phyloP scores from a whole-genome alignment of 805 yeast species.

The Sugiyamaella smithiae region DNA sequence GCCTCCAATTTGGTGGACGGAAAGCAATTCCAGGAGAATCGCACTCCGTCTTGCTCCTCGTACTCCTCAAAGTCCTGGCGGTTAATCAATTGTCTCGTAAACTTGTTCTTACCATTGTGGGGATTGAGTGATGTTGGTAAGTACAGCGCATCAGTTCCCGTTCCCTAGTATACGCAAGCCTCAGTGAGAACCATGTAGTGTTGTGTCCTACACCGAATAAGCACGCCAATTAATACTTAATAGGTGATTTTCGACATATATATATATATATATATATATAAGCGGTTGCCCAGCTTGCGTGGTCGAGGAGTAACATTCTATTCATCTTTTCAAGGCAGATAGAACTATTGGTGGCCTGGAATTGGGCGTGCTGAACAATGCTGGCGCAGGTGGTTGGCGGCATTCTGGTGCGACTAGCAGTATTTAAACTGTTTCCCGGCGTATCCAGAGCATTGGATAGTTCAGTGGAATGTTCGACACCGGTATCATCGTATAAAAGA shows the following conservation, averaged over 20 bases:
- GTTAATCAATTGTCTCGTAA: not conserved
- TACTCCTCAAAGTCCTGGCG: constrained; percentile 52
- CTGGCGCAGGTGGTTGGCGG: too few species aligned
- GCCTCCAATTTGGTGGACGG: constrained; percentile 90
- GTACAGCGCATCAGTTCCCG: constrained; percentile 6
- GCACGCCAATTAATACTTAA: too few species aligned
- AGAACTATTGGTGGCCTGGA: too few species aligned
- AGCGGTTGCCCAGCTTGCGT: too few species aligned
- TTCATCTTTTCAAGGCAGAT: too few species aligned
- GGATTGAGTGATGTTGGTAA: constrained; percentile 2
- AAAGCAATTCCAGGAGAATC: constrained; percentile 81
- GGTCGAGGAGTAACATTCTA: too few species aligned
- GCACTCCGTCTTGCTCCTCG: constrained; percentile 62
- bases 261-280: too few species aligned
- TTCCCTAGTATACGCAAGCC: not conserved
- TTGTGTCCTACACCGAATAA: too few species aligned
- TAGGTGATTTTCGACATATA: too few species aligned
- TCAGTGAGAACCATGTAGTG: too few species aligned
- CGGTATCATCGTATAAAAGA: constrained; percentile 63
- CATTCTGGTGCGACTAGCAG: not conserved
- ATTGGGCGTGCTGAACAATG: too few species aligned
- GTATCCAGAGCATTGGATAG: constrained; percentile 36
- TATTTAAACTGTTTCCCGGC: not conserved
- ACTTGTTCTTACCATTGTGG: not conserved
- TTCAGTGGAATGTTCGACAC: constrained; percentile 68